Conservation (phyloP, 192 early-diverging fungal genomes). For the Pilaira anomala region DNA sequence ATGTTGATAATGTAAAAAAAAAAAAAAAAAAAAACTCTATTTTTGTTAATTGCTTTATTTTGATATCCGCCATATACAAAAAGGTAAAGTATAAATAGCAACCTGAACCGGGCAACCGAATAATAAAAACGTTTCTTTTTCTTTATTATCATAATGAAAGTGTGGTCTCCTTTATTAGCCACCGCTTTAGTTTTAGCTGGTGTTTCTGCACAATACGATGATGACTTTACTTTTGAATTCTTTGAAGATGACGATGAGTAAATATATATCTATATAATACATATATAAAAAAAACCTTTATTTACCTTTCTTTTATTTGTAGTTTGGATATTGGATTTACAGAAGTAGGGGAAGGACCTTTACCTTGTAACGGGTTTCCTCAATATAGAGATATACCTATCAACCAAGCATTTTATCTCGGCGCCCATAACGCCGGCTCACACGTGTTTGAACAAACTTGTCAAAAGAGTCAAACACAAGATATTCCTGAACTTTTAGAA, state of each 20-base stretch:
- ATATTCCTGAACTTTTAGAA: constrained; percentile 12
- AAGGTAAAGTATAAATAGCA: no score
- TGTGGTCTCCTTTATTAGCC: constrained; percentile 4
- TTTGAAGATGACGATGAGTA: constrained; percentile 1
- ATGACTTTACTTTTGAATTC: neutral
- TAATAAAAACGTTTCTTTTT: no score
- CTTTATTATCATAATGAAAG: constrained; percentile 6
- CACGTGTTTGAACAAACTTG: neutral
- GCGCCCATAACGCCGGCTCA: neutral
- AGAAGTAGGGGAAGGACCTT: neutral
- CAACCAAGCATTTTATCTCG: constrained; percentile 11
- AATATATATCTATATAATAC: neutral
- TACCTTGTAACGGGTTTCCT: constrained; percentile 17
- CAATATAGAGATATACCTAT: constrained; percentile 4
- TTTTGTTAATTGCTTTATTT: no score
- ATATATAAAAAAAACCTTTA: neutral
- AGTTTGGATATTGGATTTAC: neutral
- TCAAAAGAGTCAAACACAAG: no score
- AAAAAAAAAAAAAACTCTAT: no score
- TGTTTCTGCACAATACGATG: neutral
- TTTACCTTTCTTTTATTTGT: neutral
- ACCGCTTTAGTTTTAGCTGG: neutral
- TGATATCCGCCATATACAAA: no score
- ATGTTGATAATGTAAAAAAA: no score
- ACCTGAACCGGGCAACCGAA: no score